Base-by-base conservation (phyloP, 129 eudicot species). In the Glebionis coronaria region DNA sequence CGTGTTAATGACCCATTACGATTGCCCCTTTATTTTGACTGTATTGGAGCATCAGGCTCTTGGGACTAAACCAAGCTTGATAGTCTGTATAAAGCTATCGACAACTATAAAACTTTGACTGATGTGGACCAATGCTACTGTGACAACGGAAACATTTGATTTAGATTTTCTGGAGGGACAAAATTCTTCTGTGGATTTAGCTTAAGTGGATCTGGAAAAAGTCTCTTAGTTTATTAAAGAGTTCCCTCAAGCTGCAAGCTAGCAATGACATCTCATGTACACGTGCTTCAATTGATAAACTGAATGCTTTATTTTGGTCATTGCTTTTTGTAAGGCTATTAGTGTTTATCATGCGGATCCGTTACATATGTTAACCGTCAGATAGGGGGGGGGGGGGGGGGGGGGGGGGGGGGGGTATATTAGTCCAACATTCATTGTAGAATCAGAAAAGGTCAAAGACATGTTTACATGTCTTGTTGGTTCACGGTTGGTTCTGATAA, bases 11-110 rank as follows among this genome's bases (percentile, higher is more conserved):
- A 60, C 19, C 3, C 29, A 57, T 57, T 57, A 10, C 27, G 40
- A 35, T 35, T 35, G 2, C 10, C 38, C 2, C 21, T 6, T 14
- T 29, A 40, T 11, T 42, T 62, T 62, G 45, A 3, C 20, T 42
- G 68, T 4, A 63, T 63, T 12, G 9, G 21, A 61, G 15, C 63
- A 57, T 38, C 10, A 57, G 63, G 63, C 16, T 57, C 18, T 4
- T 57, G 4, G n/a, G 38, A 57, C 63, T 57, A 57, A 56, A 57
- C 54, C 54, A 49, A 2, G 16, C 4, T 49, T 49, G 1, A 49
- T 49, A 49, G 5, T 35, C 40, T 35, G 40, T 35, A 35, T 35
- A 35, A 35, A 35, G 40, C 7, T 35, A 35, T 35, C 40, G 40
- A 49, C 19, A 14, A 57, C 63, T 38, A 27, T 13, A 3, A 3